A percentile compares a stretch with the other conserved stretches of the same genome.
These are phyloP conservation scores for Alloascoidea hylecoeti DNA, from an alignment of 805 yeast species.

Conservation along the genomic window DNA sequence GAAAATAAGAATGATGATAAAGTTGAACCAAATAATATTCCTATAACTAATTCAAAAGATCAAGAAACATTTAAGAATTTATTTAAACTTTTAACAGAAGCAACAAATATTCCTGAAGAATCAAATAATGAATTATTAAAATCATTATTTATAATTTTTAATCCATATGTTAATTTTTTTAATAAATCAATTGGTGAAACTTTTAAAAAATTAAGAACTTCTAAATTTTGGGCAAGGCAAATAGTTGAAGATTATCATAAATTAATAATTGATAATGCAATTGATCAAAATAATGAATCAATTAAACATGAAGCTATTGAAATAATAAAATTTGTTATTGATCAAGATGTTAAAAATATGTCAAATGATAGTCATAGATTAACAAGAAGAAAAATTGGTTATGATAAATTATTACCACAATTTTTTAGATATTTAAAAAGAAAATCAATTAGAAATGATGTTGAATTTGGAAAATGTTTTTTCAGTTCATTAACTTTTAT, in stretches of 20 bases:
- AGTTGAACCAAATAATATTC: too few species aligned
- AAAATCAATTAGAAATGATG: neutral
- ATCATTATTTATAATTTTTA: too few species aligned
- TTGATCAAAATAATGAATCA: neutral
- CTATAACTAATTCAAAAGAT: too few species aligned
- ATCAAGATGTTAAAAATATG: neutral
- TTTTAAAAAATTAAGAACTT: neutral
- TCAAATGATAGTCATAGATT: neutral
- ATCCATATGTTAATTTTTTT: too few species aligned
- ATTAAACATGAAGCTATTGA: neutral
- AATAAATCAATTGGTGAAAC: too few species aligned
- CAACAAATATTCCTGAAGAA: too few species aligned
- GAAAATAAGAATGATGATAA: too few species aligned
- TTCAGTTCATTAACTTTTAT: neutral
- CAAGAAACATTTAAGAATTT: too few species aligned
- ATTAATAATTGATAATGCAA: neutral
- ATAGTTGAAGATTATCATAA: neutral
- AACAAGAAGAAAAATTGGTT: neutral
- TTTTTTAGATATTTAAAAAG: neutral
- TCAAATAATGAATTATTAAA: too few species aligned
- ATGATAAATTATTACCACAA: neutral
- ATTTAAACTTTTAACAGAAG: too few species aligned
- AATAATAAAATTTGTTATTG: neutral
- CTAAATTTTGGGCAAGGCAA: neutral
- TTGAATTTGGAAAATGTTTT: neutral